Evolutionary conservation across 176 grass and related monocot species (phyloP), one percentile per base, ranked within the genome.

Genomic region (Oryza nivara): DNA sequence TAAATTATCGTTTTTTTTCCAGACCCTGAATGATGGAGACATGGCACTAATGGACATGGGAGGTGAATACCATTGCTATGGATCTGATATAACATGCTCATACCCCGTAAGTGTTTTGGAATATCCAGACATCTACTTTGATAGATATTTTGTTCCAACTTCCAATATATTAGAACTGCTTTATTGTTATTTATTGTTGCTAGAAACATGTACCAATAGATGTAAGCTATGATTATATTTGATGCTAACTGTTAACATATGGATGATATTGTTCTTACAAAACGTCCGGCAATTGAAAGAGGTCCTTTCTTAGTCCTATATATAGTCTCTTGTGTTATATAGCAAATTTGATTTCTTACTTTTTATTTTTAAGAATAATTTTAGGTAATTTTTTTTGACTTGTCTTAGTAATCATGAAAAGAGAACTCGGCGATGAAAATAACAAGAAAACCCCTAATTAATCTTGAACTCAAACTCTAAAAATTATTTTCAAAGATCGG

Each of bases 51-150:
- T 98, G 74, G 96, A 95, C 77, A 98, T 98, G 96, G 96, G 96
- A 85, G 96, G 89, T 81, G 96, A 98, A 78, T 98, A 95, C 70
- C 66, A 87, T 77, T 98, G 85, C 72, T 98, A 98, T 83, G 96
- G 91, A 82, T 98, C 96, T 77, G 96, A 98, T 87, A 98, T 98
- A 79, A 98, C 96, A 76, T 98, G 96, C 78, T 98, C 96, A 80
- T 98, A 93, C 82, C 96, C 96, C 65, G 96, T 98, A 80, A 93
- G 96, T 88, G 75, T 60, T 88, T 76, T 3, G 20, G n/a, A 83
- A 84, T 76, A 30, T 73, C 34, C 32, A 68, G 14, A 46, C 10
- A 30, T 78, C 45, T 77, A 84, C 1, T 56, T 44, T 26, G 35
- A 9, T 77, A 76, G 9, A 10, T 9, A 47, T 15, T n/a, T 11